Conservation (phyloP, 2,329 filamentous ascomycete species). For the Claviceps sp. region DNA sequence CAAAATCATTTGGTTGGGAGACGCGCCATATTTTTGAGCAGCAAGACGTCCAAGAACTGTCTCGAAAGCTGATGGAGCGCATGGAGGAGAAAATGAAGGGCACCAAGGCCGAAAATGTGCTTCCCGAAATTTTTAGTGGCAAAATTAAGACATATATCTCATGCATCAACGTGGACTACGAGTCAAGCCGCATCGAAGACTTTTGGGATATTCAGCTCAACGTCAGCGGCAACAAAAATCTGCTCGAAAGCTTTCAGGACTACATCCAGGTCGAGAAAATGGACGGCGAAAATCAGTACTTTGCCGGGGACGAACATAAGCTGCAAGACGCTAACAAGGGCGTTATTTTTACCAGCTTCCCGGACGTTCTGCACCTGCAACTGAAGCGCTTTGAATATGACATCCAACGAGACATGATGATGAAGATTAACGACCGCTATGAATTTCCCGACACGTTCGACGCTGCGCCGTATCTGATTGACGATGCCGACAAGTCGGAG, state of each 20-base stretch:
- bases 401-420: slow-evolving; percentile 90
- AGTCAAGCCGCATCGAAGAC: slow-evolving; percentile 88
- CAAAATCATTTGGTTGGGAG: slow-evolving; percentile 96
- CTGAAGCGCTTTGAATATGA: slow-evolving; percentile 98
- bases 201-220: slow-evolving; percentile 99
- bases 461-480: slow-evolving; percentile 73
- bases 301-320: slow-evolving; percentile 76
- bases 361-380: slow-evolving; percentile 85
- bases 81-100: slow-evolving; percentile 98
- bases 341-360: slow-evolving; percentile 92
- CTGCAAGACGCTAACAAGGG: slow-evolving; percentile 95
- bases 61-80: slow-evolving; percentile 90
- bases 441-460: slow-evolving; percentile 79
- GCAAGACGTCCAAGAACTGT: slow-evolving; percentile 95
- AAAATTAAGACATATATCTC: slow-evolving; percentile 99
- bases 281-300: slow-evolving; percentile 97
- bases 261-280: slow-evolving; percentile 95
- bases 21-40: slow-evolving; percentile 97
- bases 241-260: slow-evolving; percentile 90
- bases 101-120: slow-evolving; percentile 75
- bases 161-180: slow-evolving; percentile 96
- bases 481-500: slow-evolving; percentile 76
- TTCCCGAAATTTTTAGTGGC: slow-evolving; percentile 85
- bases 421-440: slow-evolving; percentile 93
- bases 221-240: slow-evolving; percentile 81